Evolutionary conservation across 1,139 yeast genomes (phyloP), one percentile per base, ranked within the genome.

Genomic region (Lodderomyces oxycetoniae): DNA sequence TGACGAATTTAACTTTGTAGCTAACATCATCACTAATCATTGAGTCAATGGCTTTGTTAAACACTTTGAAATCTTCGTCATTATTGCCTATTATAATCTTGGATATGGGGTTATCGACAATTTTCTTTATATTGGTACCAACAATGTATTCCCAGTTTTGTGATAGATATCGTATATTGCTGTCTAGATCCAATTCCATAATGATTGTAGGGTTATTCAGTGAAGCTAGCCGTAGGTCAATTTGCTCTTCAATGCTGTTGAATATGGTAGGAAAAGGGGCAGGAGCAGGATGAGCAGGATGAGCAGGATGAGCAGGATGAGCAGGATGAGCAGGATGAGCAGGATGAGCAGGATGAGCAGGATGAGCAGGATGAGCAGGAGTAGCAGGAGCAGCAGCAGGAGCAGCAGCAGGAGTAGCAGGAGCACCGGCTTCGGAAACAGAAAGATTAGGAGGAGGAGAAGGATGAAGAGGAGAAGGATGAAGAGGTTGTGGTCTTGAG

Each of bases 101-200:
- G 2, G 84, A 65, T 1, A 89, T 75, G 2, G 88, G 85, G 38
- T 65, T 63, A 35, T 73, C 64, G 3, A 78, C 45, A 19, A 86
- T 67, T 49, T 77, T 75, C 17, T 61, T 59, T 9, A 76, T 63
- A 11, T 67, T 64, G 0, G 89, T 79, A 2, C 94, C 93, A 11
- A 79, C 81, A 8, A 88, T 70, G 7, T 70, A 50, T 46, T 79
- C 82, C 96, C 96, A 89, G 43, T 81, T 76, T 41, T 71, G 72
- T 42, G 91, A 76, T 22, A 88, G 55, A 53, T 84, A 85, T 35
- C 75, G 73, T n/a, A 91, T 78, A 27, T 71, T 74, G 13, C 96
- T 88, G 47, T 80, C 81, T 49, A 87, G 61, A 49, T 83, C 91
- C 39, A 91, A 61, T 55, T 91, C 98, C 63, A 91, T 61, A 1